These are phyloP conservation scores for Heterobasidion occidentale DNA, from an alignment of 1,284 basidiomycete species.

Conservation along the genomic window DNA sequence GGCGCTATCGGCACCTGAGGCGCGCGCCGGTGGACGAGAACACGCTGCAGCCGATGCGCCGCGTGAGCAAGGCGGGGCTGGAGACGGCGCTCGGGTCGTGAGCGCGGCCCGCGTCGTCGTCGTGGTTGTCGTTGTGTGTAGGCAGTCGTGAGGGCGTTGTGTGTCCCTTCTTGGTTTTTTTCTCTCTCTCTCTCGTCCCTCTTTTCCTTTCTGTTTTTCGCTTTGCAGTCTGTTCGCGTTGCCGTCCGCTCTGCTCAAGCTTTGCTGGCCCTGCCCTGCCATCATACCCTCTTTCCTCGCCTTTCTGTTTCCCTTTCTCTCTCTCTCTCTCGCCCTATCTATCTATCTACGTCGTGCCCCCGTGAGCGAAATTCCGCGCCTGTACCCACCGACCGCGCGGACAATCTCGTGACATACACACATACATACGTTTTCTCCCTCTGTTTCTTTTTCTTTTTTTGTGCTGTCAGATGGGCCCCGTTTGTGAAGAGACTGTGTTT, in stretches of 20 bases:
- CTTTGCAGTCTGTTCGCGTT: constrained; percentile 11
- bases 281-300: constrained; percentile 41
- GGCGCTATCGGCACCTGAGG: constrained; percentile 78
- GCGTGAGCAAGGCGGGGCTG: constrained; percentile 85
- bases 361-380: no score
- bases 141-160: background rate
- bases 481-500: no score
- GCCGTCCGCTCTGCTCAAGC: constrained; percentile 25
- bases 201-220: no score
- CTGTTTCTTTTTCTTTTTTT: no score
- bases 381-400: no score
- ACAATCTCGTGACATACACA: no score
- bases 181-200: background rate
- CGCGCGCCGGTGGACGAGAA: constrained; percentile 79
- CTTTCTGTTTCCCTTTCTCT: constrained; percentile 17
- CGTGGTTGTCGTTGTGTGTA: background rate
- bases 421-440: no score
- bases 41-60: constrained; percentile 77
- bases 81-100: constrained; percentile 41
- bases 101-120: background rate
- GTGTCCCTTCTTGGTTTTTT: background rate
- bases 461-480: no score
- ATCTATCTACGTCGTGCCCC: no score
- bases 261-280: constrained; percentile 26
- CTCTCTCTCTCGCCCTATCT: constrained; percentile 2